Conservation (phyloP, 352 stramenopile species). For the Pythium pectinolyticum region DNA sequence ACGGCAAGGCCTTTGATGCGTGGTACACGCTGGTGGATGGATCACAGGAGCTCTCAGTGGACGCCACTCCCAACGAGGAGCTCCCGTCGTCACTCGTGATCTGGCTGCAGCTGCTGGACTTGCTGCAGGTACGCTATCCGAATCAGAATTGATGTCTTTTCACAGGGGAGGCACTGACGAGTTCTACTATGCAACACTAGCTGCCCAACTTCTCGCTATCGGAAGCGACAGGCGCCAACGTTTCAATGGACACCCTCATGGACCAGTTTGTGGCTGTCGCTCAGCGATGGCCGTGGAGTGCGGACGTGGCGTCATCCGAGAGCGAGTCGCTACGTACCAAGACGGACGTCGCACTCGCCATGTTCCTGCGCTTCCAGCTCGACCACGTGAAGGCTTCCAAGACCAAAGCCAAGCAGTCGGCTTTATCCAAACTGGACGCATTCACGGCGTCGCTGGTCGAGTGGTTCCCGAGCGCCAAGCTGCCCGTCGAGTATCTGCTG, state of each 20-base stretch:
- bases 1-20: constrained; percentile 73
- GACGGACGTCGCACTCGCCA: constrained; percentile 56
- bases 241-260: constrained; percentile 40
- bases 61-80: constrained; percentile 63
- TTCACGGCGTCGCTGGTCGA: constrained; percentile 47
- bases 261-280: constrained; percentile 53
- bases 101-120: constrained; percentile 76
- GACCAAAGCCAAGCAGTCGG: constrained; percentile 32
- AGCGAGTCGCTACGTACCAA: constrained; percentile 11
- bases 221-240: constrained; percentile 33
- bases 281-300: constrained; percentile 33
- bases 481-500: constrained; percentile 65
- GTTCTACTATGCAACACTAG: too few species aligned
- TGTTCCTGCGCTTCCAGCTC: constrained; percentile 71
- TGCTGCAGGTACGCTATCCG: constrained; percentile 66
- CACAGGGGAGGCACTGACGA: too few species aligned
- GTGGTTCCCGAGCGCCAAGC: constrained; percentile 61
- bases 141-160: not conserved
- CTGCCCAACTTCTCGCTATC: constrained; percentile 56
- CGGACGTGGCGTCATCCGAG: not conserved
- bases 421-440: constrained; percentile 49
- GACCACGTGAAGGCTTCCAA: constrained; percentile 48
- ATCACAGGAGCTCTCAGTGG: constrained; percentile 38
- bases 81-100: constrained; percentile 52
- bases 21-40: constrained; percentile 70